phyloP scores from a whole-genome alignment of 495 filamentous ascomycete genomes.

The Penicillium malachiteum region DNA sequence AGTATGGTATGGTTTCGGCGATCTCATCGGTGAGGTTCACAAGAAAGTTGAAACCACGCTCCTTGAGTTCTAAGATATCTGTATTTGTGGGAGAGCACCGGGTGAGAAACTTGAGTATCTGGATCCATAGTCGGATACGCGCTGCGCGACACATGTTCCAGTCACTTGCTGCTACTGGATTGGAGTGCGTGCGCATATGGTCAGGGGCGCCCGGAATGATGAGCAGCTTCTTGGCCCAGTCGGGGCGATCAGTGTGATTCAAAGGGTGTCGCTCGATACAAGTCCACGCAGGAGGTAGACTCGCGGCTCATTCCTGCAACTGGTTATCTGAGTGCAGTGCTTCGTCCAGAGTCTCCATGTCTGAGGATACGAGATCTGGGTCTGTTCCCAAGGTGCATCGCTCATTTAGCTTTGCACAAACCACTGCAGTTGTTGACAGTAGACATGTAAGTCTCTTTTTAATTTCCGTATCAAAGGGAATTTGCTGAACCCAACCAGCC shows the following conservation, averaged over 20 bases:
- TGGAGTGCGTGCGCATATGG: slow-evolving; percentile 3
- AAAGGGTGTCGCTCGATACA: background rate
- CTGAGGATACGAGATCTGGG: background rate
- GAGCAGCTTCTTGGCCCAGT: slow-evolving; percentile 5
- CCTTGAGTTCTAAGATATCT: background rate
- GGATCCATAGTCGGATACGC: slow-evolving; percentile 5
- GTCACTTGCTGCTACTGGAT: slow-evolving; percentile 8
- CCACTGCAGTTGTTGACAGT: background rate
- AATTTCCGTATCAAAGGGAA: slow-evolving; percentile 1
- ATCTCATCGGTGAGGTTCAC: slow-evolving; percentile 2
- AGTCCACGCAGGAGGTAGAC: background rate
- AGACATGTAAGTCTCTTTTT: slow-evolving; percentile 3
- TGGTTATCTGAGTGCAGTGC: background rate
- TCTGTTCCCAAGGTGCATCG: background rate
- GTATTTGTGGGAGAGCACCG: background rate
- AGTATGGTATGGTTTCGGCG: slow-evolving; percentile 9
- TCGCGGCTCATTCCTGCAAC: background rate
- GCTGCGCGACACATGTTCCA: slow-evolving; percentile 13
- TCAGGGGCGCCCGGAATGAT: slow-evolving; percentile 6
- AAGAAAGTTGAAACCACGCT: background rate
- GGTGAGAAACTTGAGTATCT: slow-evolving; percentile 2
- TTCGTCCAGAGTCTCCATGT: background rate
- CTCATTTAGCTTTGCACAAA: background rate
- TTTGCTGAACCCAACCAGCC: slow-evolving; percentile 7
- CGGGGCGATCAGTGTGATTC: background rate